Conservation (phyloP, 2,329 filamentous ascomycete species). For the Colletotrichum endophyticum region DNA sequence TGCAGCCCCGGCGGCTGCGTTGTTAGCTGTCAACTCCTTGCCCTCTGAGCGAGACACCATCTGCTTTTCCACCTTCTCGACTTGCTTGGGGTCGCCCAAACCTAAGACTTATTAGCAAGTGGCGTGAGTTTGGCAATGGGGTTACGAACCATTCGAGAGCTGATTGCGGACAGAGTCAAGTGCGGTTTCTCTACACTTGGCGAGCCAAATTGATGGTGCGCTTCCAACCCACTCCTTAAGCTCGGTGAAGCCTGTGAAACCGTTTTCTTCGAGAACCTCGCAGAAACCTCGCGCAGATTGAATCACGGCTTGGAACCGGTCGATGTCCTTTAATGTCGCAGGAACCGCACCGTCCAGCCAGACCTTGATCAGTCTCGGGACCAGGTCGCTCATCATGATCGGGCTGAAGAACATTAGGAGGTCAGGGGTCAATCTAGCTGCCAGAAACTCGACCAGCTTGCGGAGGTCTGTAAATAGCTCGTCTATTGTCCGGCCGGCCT, state of each 20-base stretch:
- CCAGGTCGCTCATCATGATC: constrained; percentile 72
- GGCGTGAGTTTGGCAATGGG: background rate
- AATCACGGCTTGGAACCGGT: constrained; percentile 74
- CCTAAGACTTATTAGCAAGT: constrained; percentile 21
- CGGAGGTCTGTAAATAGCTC: constrained; percentile 60
- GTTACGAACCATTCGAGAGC: constrained; percentile 60
- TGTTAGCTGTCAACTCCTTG: constrained; percentile 64
- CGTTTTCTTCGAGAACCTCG: constrained; percentile 61
- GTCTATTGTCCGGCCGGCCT: constrained; percentile 50
- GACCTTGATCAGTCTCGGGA: constrained; percentile 69
- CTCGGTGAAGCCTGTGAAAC: constrained; percentile 67
- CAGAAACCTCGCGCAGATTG: constrained; percentile 69
- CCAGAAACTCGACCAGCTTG: constrained; percentile 55
- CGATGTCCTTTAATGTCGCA: constrained; percentile 72
- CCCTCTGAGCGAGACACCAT: constrained; percentile 73
- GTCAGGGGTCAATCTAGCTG: constrained; percentile 55
- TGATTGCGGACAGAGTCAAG: constrained; percentile 76
- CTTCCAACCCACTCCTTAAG: constrained; percentile 82
- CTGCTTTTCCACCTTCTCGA: constrained; percentile 86
- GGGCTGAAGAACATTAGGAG: constrained; percentile 67
- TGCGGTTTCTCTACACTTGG: constrained; percentile 79
- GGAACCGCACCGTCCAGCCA: constrained; percentile 84
- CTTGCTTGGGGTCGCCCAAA: constrained; percentile 69
- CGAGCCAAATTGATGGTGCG: constrained; percentile 84
- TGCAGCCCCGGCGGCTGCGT: constrained; percentile 40